phyloP scores from a whole-genome alignment of 1,284 basidiomycete species.

The Rhodotorula sp. region DNA sequence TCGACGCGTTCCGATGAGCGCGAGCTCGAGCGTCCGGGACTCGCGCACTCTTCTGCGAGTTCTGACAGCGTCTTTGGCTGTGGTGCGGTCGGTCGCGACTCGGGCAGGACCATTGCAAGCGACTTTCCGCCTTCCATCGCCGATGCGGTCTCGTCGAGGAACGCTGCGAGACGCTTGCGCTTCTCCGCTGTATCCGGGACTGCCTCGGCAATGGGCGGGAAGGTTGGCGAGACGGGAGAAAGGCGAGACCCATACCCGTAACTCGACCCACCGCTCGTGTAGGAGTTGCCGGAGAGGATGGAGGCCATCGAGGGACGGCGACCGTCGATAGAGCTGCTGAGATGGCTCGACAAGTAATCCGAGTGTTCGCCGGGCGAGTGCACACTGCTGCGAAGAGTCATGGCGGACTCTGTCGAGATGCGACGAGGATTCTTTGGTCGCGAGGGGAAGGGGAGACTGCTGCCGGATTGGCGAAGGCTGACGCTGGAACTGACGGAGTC shows the following conservation, averaged over 20 bases:
- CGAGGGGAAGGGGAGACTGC: conserved; percentile 26
- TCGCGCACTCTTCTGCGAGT: conserved; percentile 8
- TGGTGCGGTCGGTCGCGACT: conserved; percentile 11
- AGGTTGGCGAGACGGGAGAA: conserved; percentile 3
- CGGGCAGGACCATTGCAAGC: conserved; percentile 37
- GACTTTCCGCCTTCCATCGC: conserved; percentile 42
- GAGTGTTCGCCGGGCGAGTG: conserved; percentile 8
- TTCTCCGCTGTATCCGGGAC: conserved; percentile 17
- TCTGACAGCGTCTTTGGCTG: conserved; percentile 19
- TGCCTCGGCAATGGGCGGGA: conserved; percentile 6
- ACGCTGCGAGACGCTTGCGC: conserved; percentile 29
- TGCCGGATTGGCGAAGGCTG: background rate
- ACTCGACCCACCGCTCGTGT: background rate
- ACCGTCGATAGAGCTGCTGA: background rate
- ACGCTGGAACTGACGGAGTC: background rate
- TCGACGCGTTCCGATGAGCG: background rate
- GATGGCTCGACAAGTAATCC: conserved; percentile 1
- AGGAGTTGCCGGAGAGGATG: conserved; percentile 13
- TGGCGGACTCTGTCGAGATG: conserved; percentile 13
- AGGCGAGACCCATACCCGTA: background rate
- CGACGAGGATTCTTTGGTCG: background rate
- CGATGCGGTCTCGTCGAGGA: conserved; percentile 35
- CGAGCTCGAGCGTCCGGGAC: background rate
- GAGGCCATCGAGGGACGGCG: conserved; percentile 15
- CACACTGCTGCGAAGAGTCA: conserved; percentile 2